Conservation (phyloP, 106 monocot species). For the Dactylorhiza incarnata region DNA sequence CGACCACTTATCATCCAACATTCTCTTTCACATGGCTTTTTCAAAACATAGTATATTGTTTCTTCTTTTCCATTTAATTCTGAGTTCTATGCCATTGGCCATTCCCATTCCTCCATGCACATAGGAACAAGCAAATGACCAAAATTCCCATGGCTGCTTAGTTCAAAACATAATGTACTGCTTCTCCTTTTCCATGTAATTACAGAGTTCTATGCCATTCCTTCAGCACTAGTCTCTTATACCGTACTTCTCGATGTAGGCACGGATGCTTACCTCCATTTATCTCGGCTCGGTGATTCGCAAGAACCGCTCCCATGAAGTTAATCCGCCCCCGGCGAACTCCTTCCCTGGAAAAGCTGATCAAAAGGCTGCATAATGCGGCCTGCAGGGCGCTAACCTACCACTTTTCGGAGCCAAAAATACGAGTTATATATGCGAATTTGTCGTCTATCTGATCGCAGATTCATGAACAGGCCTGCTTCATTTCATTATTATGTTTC, state of each 20-base stretch:
- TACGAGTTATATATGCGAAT: neutral
- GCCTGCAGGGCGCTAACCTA: neutral
- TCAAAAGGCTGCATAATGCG: no score
- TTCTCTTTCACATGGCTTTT: no score
- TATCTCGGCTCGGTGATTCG: slow-evolving; percentile 92
- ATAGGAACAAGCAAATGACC: no score
- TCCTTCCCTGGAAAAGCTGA: neutral
- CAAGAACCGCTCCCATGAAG: slow-evolving; percentile 78
- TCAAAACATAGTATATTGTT: no score
- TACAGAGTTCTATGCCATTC: neutral
- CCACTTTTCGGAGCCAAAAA: neutral
- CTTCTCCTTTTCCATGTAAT: neutral
- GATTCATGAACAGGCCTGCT: neutral
- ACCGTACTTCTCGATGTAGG: slow-evolving; percentile 27
- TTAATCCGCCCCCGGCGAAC: neutral
- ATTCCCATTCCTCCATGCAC: no score
- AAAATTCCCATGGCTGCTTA: no score
- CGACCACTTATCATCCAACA: no score
- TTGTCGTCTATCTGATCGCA: neutral
- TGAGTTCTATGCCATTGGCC: no score
- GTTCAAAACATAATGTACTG: no score
- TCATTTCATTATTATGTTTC: neutral
- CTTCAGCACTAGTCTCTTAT: neutral
- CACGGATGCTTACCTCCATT: slow-evolving; percentile 96
- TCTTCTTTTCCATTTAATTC: no score